These are phyloP conservation scores for Leccinum pachyderme DNA, from an alignment of 1,284 basidiomycete genomes.

Conservation along the genomic window DNA sequence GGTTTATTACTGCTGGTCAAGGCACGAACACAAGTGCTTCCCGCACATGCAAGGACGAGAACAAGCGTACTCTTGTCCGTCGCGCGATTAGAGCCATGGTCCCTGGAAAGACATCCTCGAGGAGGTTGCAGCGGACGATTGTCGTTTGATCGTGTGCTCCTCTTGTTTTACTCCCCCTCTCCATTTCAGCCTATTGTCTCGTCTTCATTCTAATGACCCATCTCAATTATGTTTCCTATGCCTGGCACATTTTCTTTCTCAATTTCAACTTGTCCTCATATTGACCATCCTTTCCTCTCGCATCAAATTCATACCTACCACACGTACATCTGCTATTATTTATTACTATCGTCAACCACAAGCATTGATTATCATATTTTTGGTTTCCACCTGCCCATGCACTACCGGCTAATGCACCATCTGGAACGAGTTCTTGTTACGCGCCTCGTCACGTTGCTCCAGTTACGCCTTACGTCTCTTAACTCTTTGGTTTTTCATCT, in stretches of 20 bases:
- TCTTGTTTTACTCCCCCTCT: not conserved
- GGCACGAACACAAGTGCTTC: slow-evolving; percentile 22
- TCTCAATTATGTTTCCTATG: slow-evolving; percentile 18
- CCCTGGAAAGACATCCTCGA: slow-evolving; percentile 49
- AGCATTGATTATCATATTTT: not conserved
- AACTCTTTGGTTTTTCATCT: not conserved
- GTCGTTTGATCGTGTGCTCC: slow-evolving; percentile 14
- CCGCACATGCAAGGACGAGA: slow-evolving; percentile 43
- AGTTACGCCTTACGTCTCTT: slow-evolving; percentile 13
- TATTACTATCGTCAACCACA: slow-evolving; percentile 32
- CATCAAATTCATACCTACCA: slow-evolving; percentile 7
- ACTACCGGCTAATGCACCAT: slow-evolving; percentile 12
- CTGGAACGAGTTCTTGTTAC: slow-evolving; percentile 19
- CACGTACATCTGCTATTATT: slow-evolving; percentile 27
- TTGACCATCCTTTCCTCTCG: slow-evolving; percentile 18
- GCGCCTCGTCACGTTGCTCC: slow-evolving; percentile 9
- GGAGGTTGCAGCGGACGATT: slow-evolving; percentile 42
- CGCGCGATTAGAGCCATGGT: slow-evolving; percentile 68
- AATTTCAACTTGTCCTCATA: slow-evolving; percentile 25
- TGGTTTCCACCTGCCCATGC: not conserved
- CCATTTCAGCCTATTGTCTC: not conserved
- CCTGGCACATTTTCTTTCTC: slow-evolving; percentile 5
- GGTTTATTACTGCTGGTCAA: slow-evolving; percentile 40
- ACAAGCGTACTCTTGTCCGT: slow-evolving; percentile 52
- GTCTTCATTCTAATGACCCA: not conserved